These are phyloP conservation scores for Dothideomycetes sp. DNA, from an alignment of 2,329 filamentous ascomycete species.

Conservation along the genomic window DNA sequence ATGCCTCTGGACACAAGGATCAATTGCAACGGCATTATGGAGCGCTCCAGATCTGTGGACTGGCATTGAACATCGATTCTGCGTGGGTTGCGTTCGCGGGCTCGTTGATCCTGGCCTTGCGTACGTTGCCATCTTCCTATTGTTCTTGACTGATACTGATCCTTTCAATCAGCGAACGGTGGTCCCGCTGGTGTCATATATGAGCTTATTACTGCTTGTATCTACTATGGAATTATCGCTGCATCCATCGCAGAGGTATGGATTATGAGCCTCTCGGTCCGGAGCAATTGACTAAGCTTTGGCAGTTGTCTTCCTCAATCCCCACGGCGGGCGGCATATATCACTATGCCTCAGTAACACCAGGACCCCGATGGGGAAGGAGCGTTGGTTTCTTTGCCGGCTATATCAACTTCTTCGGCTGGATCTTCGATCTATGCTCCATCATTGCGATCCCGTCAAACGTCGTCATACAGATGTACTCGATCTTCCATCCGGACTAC, in stretches of 20 bases:
- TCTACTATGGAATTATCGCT: slow-evolving; percentile 29
- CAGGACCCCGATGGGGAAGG: slow-evolving; percentile 25
- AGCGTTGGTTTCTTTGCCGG: slow-evolving; percentile 29
- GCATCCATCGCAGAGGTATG: slow-evolving; percentile 24
- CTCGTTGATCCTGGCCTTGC: slow-evolving; percentile 47
- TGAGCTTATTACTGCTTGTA: slow-evolving; percentile 27
- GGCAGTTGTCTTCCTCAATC: slow-evolving; percentile 25
- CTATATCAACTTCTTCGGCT: slow-evolving; percentile 45
- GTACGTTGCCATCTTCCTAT: slow-evolving; percentile 24
- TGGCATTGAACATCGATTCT: slow-evolving; percentile 53
- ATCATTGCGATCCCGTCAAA: slow-evolving; percentile 52
- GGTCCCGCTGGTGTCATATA: slow-evolving; percentile 29
- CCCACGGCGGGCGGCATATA: slow-evolving; percentile 28
- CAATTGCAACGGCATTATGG: slow-evolving; percentile 55
- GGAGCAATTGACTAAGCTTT: not conserved
- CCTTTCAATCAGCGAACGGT: slow-evolving; percentile 25
- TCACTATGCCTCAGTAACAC: slow-evolving; percentile 29
- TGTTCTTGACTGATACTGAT: not conserved
- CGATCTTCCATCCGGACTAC: slow-evolving; percentile 48
- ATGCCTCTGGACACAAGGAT: slow-evolving; percentile 55
- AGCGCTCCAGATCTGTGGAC: slow-evolving; percentile 44
- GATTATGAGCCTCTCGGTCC: not conserved
- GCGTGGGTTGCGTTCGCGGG: slow-evolving; percentile 57
- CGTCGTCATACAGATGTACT: slow-evolving; percentile 53
- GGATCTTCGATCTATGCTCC: slow-evolving; percentile 54